These are phyloP conservation scores for Sporothrix curviconia DNA, from an alignment of 2,329 filamentous ascomycete genomes.

Conservation along the genomic window DNA sequence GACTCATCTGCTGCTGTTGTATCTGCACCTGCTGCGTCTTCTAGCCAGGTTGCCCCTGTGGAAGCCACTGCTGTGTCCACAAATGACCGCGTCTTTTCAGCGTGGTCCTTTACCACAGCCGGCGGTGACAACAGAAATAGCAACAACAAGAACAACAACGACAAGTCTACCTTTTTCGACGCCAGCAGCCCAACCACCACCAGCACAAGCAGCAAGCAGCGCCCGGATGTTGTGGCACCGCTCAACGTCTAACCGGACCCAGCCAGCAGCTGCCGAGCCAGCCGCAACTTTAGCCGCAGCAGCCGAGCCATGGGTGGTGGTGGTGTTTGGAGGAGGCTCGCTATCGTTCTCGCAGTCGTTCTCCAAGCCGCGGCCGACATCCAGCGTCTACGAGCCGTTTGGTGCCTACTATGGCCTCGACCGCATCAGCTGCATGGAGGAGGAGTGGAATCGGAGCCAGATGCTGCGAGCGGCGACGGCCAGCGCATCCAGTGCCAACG, in stretches of 20 bases:
- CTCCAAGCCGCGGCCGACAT: background rate
- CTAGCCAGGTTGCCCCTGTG: too few relatives aligned
- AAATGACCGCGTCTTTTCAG: constrained; percentile 2
- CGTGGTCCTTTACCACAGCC: constrained; percentile 3
- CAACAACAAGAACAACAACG: background rate
- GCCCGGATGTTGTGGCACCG: background rate
- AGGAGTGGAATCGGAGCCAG: constrained; percentile 7
- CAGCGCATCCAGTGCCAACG: background rate
- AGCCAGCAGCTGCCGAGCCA: background rate
- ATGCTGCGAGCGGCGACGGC: background rate
- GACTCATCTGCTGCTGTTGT: background rate
- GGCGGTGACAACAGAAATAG: background rate
- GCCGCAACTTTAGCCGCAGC: constrained; percentile 6
- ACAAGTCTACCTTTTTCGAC: background rate
- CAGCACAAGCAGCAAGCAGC: too few relatives aligned
- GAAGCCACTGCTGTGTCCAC: background rate
- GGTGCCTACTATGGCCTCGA: background rate
- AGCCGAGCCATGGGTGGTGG: too few relatives aligned
- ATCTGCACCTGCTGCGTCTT: background rate
- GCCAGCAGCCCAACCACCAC: background rate
- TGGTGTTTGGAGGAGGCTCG: too few relatives aligned
- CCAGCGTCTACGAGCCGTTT: constrained; percentile 12
- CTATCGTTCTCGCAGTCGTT: too few relatives aligned
- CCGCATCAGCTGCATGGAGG: constrained; percentile 10
- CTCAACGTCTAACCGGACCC: background rate